Percentiles rank a stretch among this genome's conserved stretches.
Conservation (phyloP, 805 yeast species). For the Priceomyces medius region DNA sequence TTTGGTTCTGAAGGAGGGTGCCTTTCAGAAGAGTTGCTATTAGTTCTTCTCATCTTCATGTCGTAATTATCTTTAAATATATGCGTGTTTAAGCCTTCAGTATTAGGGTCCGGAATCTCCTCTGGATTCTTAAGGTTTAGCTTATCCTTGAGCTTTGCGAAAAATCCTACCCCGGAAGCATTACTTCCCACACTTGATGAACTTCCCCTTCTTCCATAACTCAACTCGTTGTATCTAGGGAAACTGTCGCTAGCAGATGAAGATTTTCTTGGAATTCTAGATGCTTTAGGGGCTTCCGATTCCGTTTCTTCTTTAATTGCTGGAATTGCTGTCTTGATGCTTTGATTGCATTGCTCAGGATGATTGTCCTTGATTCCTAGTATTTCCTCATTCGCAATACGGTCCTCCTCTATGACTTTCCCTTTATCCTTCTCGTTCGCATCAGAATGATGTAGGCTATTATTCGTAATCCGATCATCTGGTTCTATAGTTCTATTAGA, state of each 20-base stretch:
- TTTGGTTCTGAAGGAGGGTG: background rate
- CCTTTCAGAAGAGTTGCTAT: background rate
- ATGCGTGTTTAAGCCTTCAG: slow-evolving; percentile 4
- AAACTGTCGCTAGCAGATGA: slow-evolving; percentile 1
- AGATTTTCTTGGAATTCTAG: slow-evolving; percentile 1
- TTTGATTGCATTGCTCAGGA: background rate
- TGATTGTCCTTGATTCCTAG: background rate
- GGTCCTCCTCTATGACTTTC: background rate
- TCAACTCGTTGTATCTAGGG: background rate
- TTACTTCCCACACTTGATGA: slow-evolving; percentile 17
- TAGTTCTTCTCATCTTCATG: slow-evolving; percentile 3
- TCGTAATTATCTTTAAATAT: slow-evolving; percentile 20
- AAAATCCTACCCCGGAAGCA: slow-evolving; percentile 24
- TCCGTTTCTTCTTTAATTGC: slow-evolving; percentile 1
- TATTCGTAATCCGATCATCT: too few species aligned
- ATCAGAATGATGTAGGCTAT: too few species aligned
- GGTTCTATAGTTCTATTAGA: background rate
- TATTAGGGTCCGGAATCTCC: slow-evolving; percentile 2
- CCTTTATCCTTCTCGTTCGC: slow-evolving; percentile 1
- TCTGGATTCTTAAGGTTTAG: slow-evolving; percentile 17
- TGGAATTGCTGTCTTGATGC: background rate
- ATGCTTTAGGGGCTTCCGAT: background rate
- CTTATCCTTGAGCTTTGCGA: slow-evolving; percentile 37
- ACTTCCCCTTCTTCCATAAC: slow-evolving; percentile 16
- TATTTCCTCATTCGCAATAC: too few species aligned